These are phyloP conservation scores for Chrysopogon serrulatus DNA, from an alignment of 176 grass and related monocot species.

Conservation along the genomic window DNA sequence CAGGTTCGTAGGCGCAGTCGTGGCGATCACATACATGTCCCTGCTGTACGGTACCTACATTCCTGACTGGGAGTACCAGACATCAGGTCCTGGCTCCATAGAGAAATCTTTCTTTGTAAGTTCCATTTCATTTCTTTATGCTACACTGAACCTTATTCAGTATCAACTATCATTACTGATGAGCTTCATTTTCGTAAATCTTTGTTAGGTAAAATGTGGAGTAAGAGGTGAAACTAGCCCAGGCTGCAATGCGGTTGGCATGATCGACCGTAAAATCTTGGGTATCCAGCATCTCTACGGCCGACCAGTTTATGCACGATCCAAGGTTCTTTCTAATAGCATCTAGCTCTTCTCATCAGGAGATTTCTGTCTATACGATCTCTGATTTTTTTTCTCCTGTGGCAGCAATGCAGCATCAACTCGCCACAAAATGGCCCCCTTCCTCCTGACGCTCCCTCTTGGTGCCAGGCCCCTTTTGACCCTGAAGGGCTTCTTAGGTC, in stretches of 20 bases:
- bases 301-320: conserved; percentile 71
- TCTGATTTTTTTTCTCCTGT: conserved; percentile 7
- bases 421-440: conserved; percentile 63
- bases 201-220: conserved; percentile 74
- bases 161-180: background rate
- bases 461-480: conserved; percentile 96
- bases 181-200: background rate
- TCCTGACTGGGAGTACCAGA: conserved; percentile 63
- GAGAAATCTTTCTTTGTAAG: conserved; percentile 43
- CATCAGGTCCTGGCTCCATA: conserved; percentile 33
- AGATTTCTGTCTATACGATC: background rate
- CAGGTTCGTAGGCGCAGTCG: conserved; percentile 45
- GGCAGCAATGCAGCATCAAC: conserved; percentile 72
- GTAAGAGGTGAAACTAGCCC: conserved; percentile 72
- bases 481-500: conserved; percentile 93
- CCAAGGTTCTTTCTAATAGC: conserved; percentile 48
- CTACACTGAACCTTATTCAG: background rate
- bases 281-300: conserved; percentile 79
- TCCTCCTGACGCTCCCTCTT: conserved; percentile 67
- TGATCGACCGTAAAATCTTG: conserved; percentile 84
- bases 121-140: background rate
- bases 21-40: conserved; percentile 47
- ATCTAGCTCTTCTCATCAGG: background rate
- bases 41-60: conserved; percentile 70
- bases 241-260: conserved; percentile 78